Evolutionary conservation across 495 filamentous ascomycete genomes (phyloP).

Genomic region (Corynascus novoguineensis): DNA sequence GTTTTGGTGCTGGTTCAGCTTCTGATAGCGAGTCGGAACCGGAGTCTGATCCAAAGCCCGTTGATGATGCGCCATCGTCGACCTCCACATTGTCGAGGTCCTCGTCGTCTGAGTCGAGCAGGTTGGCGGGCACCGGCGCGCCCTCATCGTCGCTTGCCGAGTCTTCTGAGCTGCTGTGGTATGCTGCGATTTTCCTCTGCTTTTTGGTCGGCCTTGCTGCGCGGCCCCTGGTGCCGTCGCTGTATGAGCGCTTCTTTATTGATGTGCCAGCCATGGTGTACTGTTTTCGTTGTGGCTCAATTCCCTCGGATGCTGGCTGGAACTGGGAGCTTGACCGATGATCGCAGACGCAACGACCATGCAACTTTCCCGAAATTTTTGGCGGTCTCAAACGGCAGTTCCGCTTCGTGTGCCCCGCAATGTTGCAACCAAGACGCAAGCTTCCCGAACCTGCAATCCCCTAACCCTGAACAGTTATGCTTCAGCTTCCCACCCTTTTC

Average conservation of each 20-base stretch:
- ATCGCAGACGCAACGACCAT: not conserved
- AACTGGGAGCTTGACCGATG: slow-evolving; percentile 1
- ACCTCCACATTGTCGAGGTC: slow-evolving; percentile 44
- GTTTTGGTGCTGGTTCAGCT: slow-evolving; percentile 13
- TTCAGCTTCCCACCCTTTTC: too few relatives aligned
- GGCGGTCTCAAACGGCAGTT: slow-evolving; percentile 27
- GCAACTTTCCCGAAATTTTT: slow-evolving; percentile 32
- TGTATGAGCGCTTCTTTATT: slow-evolving; percentile 31
- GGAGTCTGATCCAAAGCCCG: slow-evolving; percentile 32
- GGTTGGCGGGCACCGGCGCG: slow-evolving; percentile 57
- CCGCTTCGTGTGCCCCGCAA: slow-evolving; percentile 4
- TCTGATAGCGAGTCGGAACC: slow-evolving; percentile 36
- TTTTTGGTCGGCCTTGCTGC: slow-evolving; percentile 56
- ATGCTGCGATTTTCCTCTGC: slow-evolving; percentile 61
- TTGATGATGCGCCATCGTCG: slow-evolving; percentile 38
- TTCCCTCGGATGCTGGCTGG: slow-evolving; percentile 2
- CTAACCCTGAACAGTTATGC: too few relatives aligned
- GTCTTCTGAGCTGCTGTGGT: slow-evolving; percentile 67
- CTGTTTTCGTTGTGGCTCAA: slow-evolving; percentile 11
- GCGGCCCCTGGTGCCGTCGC: slow-evolving; percentile 52
- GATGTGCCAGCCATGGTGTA: slow-evolving; percentile 29
- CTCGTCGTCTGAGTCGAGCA: slow-evolving; percentile 63
- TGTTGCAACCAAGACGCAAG: not conserved
- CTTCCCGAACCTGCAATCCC: too few relatives aligned
- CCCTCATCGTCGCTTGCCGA: slow-evolving; percentile 35